These are phyloP conservation scores for Arthroderma sp. DNA, from an alignment of 2,329 filamentous ascomycete genomes.

Conservation along the genomic window DNA sequence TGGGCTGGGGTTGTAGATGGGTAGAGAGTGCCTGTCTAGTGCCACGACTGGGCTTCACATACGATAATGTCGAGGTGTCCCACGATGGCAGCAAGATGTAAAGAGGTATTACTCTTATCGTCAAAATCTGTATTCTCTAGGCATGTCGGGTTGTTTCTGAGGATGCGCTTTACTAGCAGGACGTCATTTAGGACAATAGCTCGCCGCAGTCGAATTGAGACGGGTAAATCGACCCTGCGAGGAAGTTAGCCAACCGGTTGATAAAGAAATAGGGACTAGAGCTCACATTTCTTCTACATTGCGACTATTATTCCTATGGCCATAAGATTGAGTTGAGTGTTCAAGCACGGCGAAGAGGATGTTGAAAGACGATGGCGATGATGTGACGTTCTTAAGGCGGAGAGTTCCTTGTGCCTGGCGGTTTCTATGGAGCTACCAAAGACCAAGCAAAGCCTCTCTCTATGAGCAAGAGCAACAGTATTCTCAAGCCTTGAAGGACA, in stretches of 20 bases:
- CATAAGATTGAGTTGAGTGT: no score
- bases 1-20: background rate
- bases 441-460: no score
- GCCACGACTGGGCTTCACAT: conserved; percentile 9
- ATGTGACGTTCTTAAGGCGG: no score
- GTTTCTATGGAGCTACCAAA: no score
- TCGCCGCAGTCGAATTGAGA: conserved; percentile 62
- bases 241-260: background rate
- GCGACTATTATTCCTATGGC: background rate
- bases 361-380: no score
- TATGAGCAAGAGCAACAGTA: no score
- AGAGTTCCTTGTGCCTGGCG: no score
- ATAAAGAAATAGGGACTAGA: background rate
- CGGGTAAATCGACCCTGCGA: conserved; percentile 19
- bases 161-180: conserved; percentile 61
- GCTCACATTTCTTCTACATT: conserved; percentile 7
- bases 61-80: conserved; percentile 56
- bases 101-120: conserved; percentile 65
- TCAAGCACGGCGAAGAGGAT: no score
- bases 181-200: conserved; percentile 66
- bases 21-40: background rate
- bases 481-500: no score
- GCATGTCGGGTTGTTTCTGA: conserved; percentile 55
- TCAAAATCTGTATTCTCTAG: conserved; percentile 69
- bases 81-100: conserved; percentile 66